Percentiles rank a stretch among this genome's conserved stretches.
Conservation (phyloP, 83 land plant genomes). For the Larix sibirica region DNA sequence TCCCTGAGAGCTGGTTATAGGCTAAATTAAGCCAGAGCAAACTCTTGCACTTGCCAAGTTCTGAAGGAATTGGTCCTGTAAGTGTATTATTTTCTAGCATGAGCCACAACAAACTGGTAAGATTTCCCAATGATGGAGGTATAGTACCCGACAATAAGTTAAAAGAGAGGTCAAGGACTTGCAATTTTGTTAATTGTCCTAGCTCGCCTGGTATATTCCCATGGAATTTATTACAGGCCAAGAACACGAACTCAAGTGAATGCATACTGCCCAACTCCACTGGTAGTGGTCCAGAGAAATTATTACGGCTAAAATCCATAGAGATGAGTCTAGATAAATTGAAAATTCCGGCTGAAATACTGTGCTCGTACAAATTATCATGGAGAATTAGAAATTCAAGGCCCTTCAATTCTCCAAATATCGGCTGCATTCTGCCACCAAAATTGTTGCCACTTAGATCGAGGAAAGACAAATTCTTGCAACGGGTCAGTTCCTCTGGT, state of each 20-base stretch:
- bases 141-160: conserved; percentile 43
- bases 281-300: conserved; percentile 55
- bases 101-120: conserved; percentile 49
- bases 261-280: conserved; percentile 33
- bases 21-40: conserved; percentile 60
- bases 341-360: conserved; percentile 30
- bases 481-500: conserved; percentile 33
- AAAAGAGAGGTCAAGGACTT: conserved; percentile 60
- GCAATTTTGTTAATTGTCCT: conserved; percentile 28
- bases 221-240: conserved; percentile 41
- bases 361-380: conserved; percentile 40
- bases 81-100: conserved; percentile 50
- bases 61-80: conserved; percentile 43
- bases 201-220: conserved; percentile 43
- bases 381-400: conserved; percentile 42
- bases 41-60: conserved; percentile 47
- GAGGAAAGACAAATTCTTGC: conserved; percentile 32
- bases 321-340: conserved; percentile 13
- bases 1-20: conserved; percentile 41
- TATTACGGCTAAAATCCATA: conserved; percentile 60
- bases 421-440: conserved; percentile 42
- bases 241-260: conserved; percentile 33
- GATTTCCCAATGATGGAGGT: conserved; percentile 42
- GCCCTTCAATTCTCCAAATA: conserved; percentile 36
- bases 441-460: conserved; percentile 59